phyloP scores from a whole-genome alignment of 495 filamentous ascomycete genomes.

The Daldinia childiae region DNA sequence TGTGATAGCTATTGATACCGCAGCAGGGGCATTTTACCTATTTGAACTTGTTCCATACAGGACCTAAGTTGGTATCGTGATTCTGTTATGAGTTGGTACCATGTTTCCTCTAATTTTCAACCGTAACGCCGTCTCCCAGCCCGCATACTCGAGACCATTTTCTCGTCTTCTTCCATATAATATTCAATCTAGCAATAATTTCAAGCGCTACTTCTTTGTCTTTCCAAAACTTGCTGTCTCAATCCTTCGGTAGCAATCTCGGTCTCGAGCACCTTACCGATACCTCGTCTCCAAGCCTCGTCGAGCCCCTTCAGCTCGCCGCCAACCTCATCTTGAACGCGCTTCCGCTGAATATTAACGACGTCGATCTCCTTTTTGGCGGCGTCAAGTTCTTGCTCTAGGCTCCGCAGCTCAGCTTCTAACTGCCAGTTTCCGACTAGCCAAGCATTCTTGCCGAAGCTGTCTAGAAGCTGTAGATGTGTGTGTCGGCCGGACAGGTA shows the following conservation, averaged over 20 bases:
- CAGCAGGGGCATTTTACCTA: slow-evolving; percentile 30
- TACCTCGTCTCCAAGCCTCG: slow-evolving; percentile 75
- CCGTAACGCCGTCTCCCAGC: not conserved
- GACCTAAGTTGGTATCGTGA: not conserved
- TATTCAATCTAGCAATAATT: not conserved
- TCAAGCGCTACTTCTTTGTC: slow-evolving; percentile 39
- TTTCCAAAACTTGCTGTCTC: slow-evolving; percentile 56
- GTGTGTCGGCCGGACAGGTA: slow-evolving; percentile 73
- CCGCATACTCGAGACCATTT: not conserved
- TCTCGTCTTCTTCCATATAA: not conserved
- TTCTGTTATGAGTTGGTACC: not conserved
- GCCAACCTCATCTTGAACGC: slow-evolving; percentile 71
- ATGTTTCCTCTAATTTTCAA: not conserved
- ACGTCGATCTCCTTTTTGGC: slow-evolving; percentile 71
- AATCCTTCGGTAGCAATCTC: slow-evolving; percentile 78
- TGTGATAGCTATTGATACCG: slow-evolving; percentile 43
- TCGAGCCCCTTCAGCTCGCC: slow-evolving; percentile 76
- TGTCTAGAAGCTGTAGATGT: slow-evolving; percentile 79
- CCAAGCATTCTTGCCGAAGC: slow-evolving; percentile 90
- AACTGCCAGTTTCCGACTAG: slow-evolving; percentile 81
- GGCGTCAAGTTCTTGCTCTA: slow-evolving; percentile 82
- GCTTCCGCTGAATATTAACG: slow-evolving; percentile 74
- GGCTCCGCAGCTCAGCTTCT: slow-evolving; percentile 71
- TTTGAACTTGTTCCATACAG: slow-evolving; percentile 7
- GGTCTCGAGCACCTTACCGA: slow-evolving; percentile 76